These are phyloP conservation scores for Hawksworthiomyces lignivorus DNA, from an alignment of 2,329 filamentous ascomycete genomes.

Conservation along the genomic window DNA sequence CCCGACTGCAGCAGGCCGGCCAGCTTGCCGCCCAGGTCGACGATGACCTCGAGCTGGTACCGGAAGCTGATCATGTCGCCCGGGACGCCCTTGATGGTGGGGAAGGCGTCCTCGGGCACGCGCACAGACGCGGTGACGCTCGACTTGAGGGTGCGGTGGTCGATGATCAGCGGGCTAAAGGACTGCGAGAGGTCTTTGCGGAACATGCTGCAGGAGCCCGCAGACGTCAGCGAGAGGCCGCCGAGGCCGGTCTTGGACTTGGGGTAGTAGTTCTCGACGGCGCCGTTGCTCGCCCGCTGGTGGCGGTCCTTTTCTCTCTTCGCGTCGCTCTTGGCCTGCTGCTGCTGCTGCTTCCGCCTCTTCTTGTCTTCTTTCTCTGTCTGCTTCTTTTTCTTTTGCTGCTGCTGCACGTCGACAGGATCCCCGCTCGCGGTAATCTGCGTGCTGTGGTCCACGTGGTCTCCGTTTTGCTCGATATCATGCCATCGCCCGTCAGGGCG, in stretches of 20 bases:
- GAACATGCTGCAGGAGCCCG: slow-evolving; percentile 84
- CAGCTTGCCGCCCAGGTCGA: slow-evolving; percentile 84
- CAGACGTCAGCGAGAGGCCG: slow-evolving; percentile 77
- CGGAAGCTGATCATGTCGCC: slow-evolving; percentile 93
- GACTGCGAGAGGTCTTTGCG: slow-evolving; percentile 89
- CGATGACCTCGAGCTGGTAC: slow-evolving; percentile 86
- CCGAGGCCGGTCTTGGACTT: slow-evolving; percentile 80
- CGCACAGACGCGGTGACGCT: slow-evolving; percentile 76
- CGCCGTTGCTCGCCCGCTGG: background rate
- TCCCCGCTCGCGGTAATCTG: background rate
- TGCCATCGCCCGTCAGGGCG: background rate
- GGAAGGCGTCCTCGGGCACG: slow-evolving; percentile 84
- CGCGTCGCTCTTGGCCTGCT: background rate
- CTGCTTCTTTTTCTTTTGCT: slow-evolving; percentile 26
- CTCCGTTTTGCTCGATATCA: background rate
- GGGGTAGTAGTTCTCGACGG: slow-evolving; percentile 71
- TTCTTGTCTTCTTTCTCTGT: slow-evolving; percentile 3
- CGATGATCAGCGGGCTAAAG: slow-evolving; percentile 79
- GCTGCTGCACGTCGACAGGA: no score
- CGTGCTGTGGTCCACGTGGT: background rate
- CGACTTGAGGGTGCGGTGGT: slow-evolving; percentile 69
- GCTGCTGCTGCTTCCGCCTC: slow-evolving; percentile 2
- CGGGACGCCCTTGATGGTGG: slow-evolving; percentile 82
- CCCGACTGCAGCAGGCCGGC: slow-evolving; percentile 61
- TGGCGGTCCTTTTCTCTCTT: background rate